Conservation (phyloP, 192 early-diverging fungal genomes). For the Obelidium mucronatum region DNA sequence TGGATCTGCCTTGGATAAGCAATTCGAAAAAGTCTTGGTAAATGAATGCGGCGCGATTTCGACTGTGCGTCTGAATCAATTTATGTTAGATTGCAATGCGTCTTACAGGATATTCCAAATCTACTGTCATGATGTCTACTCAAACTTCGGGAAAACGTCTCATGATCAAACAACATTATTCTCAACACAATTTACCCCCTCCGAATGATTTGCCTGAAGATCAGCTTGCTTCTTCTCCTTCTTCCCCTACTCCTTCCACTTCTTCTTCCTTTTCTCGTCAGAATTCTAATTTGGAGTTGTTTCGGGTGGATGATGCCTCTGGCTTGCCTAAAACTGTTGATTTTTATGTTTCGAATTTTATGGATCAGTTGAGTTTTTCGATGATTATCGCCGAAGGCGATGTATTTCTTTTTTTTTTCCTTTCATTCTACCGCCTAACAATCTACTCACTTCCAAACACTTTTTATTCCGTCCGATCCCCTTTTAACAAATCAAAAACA, state of each 20-base stretch:
- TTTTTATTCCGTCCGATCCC: no score
- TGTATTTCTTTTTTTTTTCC: neutral
- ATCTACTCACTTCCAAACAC: neutral
- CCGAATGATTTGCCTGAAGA: neutral
- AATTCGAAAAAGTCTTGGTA: slow-evolving; percentile 26
- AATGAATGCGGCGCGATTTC: neutral
- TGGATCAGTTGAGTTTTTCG: no score
- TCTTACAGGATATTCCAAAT: slow-evolving; percentile 22
- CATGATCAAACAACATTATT: slow-evolving; percentile 24
- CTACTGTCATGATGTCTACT: slow-evolving; percentile 19
- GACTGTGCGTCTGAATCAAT: neutral
- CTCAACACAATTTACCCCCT: neutral
- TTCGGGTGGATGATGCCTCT: neutral
- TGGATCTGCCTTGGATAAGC: slow-evolving; percentile 16
- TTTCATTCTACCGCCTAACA: neutral
- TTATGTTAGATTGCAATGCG: slow-evolving; percentile 13
- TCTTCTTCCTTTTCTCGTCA: neutral
- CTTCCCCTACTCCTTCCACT: neutral
- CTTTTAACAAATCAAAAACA: no score
- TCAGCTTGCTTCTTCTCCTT: neutral
- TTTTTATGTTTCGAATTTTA: neutral
- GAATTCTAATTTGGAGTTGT: neutral
- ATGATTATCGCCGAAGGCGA: no score
- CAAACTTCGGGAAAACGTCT: neutral
- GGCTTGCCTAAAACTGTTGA: slow-evolving; percentile 12